Evolutionary conservation across 2,329 filamentous ascomycete species (phyloP).

Genomic region (Fusarium camptoceras): DNA sequence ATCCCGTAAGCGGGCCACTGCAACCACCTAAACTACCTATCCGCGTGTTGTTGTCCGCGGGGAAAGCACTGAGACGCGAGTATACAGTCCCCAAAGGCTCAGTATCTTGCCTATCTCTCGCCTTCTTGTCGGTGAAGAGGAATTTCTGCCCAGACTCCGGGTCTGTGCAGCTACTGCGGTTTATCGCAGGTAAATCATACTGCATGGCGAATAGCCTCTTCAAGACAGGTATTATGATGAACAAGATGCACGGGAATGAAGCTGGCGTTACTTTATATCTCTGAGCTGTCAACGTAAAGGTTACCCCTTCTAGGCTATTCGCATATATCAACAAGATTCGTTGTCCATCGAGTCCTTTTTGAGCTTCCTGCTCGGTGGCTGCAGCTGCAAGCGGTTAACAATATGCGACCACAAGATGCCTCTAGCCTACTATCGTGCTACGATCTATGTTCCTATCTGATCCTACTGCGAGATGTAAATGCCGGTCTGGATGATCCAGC

Average conservation of each 20-base stretch:
- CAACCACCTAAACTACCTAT: constrained; percentile 2
- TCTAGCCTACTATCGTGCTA: background rate
- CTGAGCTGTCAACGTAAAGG: constrained; percentile 13
- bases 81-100: background rate
- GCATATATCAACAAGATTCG: constrained; percentile 7
- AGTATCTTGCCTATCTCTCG: background rate
- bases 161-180: constrained; percentile 3
- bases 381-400: constrained; percentile 8
- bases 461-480: constrained; percentile 6
- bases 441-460: background rate
- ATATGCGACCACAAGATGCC: constrained; percentile 1
- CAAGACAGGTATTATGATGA: constrained; percentile 16
- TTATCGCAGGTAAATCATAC: constrained; percentile 1
- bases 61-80: background rate
- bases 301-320: background rate
- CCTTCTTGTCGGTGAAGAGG: constrained; percentile 33
- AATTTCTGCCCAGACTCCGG: constrained; percentile 19
- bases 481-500: constrained; percentile 16
- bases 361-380: constrained; percentile 2
- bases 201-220: constrained; percentile 10
- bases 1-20: constrained; percentile 27
- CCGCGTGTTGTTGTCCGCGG: constrained; percentile 18
- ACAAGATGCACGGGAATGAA: constrained; percentile 24
- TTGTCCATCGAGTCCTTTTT: constrained; percentile 17
- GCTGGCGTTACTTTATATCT: constrained; percentile 1